Conservation (phyloP, 169 alveolate species). For the Ichthyophthirius multifiliis region DNA sequence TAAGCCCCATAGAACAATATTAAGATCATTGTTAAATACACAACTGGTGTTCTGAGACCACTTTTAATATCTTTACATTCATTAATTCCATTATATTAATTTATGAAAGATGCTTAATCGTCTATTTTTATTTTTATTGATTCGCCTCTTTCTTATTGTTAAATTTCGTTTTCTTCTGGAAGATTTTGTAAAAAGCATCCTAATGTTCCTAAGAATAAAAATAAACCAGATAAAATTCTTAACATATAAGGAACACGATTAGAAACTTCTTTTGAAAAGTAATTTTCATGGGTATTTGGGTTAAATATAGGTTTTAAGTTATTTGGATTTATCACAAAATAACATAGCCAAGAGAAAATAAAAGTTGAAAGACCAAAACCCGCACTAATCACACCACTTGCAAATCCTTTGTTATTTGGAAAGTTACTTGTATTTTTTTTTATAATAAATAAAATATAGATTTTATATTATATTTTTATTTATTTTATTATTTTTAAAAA, state of each 20-base stretch:
- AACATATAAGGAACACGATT: neutral
- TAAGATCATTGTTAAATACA: neutral
- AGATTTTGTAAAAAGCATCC: neutral
- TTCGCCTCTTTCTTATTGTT: neutral
- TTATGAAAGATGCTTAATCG: neutral
- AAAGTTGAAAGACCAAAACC: constrained; percentile 5
- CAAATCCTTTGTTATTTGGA: neutral
- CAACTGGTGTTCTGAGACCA: neutral
- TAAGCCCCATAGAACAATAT: neutral
- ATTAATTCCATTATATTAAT: neutral
- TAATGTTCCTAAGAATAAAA: neutral
- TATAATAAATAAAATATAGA: too few species aligned
- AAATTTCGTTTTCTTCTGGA: neutral
- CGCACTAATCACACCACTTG: constrained; percentile 2
- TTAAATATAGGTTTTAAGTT: neutral
- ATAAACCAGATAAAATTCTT: neutral
- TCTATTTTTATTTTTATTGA: neutral
- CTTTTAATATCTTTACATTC: neutral
- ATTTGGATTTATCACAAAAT: neutral
- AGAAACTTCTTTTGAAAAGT: neutral
- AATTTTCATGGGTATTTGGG: neutral
- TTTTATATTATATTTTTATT: too few species aligned
- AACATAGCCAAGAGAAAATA: neutral
- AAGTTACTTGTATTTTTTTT: neutral
- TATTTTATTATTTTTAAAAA: too few species aligned